A percentile compares a stretch with the other conserved stretches of the same genome.
Conservation (phyloP, 768 basidiomycete species). For the Hygrophorus russula region DNA sequence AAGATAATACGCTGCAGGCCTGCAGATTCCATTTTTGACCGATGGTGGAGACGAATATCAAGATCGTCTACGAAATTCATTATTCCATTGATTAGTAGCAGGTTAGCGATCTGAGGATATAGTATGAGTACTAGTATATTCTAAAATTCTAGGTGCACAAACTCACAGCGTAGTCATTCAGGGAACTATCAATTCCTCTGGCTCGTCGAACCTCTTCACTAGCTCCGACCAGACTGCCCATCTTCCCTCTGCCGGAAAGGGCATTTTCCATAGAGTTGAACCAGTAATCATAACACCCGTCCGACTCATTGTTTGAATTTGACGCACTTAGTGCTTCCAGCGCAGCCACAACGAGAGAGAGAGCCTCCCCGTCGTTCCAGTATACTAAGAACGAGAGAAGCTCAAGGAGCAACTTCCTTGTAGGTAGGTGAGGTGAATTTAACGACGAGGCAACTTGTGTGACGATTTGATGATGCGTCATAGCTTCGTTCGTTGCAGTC, state of each 20-base stretch:
- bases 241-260: constrained; percentile 77
- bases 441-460: constrained; percentile 74
- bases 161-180: constrained; percentile 83
- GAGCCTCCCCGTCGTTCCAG: constrained; percentile 47
- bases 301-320: constrained; percentile 41
- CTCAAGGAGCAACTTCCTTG: constrained; percentile 71
- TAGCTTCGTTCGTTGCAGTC: constrained; percentile 61
- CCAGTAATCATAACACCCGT: constrained; percentile 76
- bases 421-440: constrained; percentile 68
- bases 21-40: constrained; percentile 81
- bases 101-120: constrained; percentile 45
- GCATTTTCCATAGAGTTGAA: constrained; percentile 70
- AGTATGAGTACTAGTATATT: not conserved
- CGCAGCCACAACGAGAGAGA: constrained; percentile 61
- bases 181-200: constrained; percentile 50
- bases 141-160: not conserved
- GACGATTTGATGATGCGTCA: constrained; percentile 63
- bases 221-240: constrained; percentile 93
- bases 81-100: constrained; percentile 63
- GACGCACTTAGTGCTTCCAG: constrained; percentile 59
- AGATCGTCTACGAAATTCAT: constrained; percentile 60
- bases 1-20: constrained; percentile 67
- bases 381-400: constrained; percentile 66
- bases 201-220: constrained; percentile 76
- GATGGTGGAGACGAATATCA: constrained; percentile 77